These are phyloP conservation scores for Leccinum insolens DNA, from an alignment of 1,284 basidiomycete species.

Conservation along the genomic window DNA sequence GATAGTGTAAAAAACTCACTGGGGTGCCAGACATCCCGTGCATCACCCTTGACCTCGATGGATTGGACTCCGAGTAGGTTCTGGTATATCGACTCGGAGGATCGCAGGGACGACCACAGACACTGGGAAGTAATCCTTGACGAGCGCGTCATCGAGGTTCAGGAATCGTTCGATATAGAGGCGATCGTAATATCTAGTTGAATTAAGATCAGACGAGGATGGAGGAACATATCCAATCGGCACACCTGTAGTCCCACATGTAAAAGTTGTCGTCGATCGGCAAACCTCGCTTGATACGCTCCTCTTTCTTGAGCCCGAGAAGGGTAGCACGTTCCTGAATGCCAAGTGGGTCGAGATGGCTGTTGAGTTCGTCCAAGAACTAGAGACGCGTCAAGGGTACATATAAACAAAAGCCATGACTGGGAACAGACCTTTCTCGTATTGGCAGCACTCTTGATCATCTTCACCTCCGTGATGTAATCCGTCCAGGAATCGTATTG, in stretches of 20 bases:
- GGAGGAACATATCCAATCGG: no score
- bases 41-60: conserved; percentile 57
- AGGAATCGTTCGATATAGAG: no score
- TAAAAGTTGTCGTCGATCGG: conserved; percentile 18
- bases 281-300: conserved; percentile 58
- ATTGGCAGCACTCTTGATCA: conserved; percentile 65
- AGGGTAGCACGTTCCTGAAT: conserved; percentile 66
- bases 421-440: conserved; percentile 51
- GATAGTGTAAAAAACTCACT: conserved; percentile 41
- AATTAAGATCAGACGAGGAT: no score
- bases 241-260: neutral
- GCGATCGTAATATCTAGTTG: no score
- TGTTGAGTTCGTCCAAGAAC: conserved; percentile 75
- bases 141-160: conserved; percentile 68
- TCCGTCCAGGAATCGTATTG: conserved; percentile 83
- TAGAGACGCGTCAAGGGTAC: conserved; percentile 21
- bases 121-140: conserved; percentile 88
- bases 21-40: conserved; percentile 65
- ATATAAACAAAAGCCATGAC: neutral
- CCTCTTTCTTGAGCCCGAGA: conserved; percentile 72
- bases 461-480: conserved; percentile 80
- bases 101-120: conserved; percentile 76
- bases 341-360: conserved; percentile 74
- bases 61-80: conserved; percentile 64
- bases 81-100: conserved; percentile 61